Evolutionary conservation across 1,284 basidiomycete genomes (phyloP).

Genomic region (Boletus semigastroideus): DNA sequence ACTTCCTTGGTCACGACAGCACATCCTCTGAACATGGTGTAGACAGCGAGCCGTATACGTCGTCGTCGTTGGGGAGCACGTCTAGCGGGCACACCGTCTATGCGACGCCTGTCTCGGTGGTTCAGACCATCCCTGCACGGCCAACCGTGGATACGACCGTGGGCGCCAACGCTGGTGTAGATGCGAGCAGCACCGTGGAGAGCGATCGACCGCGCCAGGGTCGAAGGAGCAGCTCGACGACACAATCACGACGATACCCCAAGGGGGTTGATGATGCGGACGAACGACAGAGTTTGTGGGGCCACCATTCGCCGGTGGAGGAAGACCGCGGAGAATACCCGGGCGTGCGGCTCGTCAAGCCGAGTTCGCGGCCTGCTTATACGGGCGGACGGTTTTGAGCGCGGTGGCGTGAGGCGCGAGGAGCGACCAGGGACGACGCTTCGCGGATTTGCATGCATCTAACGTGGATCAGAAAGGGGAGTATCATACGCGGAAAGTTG

Average conservation of each 20-base stretch:
- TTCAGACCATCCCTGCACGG: constrained; percentile 1
- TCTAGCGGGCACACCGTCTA: constrained; percentile 22
- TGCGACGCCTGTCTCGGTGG: constrained; percentile 16
- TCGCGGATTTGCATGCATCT: too few species aligned
- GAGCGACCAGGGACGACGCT: background rate
- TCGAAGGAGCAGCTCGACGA: constrained; percentile 29
- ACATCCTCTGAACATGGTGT: background rate
- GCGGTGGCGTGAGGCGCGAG: background rate
- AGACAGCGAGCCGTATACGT: background rate
- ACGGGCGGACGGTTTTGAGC: constrained; percentile 20
- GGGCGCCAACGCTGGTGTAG: too few species aligned
- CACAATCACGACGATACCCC: constrained; percentile 30
- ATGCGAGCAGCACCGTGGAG: background rate
- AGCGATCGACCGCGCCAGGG: background rate
- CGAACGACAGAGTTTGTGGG: constrained; percentile 29
- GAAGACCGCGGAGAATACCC: constrained; percentile 15
- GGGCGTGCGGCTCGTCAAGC: constrained; percentile 26
- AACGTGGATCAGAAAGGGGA: background rate
- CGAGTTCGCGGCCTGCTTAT: constrained; percentile 1
- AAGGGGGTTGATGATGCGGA: constrained; percentile 28
- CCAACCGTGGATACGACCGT: background rate
- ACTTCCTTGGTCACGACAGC: constrained; percentile 9
- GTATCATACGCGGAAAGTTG: background rate
- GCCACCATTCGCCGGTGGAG: constrained; percentile 21
- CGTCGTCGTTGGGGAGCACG: constrained; percentile 10